phyloP scores from a whole-genome alignment of 2,329 filamentous ascomycete genomes.

The Microdochium nivale region DNA sequence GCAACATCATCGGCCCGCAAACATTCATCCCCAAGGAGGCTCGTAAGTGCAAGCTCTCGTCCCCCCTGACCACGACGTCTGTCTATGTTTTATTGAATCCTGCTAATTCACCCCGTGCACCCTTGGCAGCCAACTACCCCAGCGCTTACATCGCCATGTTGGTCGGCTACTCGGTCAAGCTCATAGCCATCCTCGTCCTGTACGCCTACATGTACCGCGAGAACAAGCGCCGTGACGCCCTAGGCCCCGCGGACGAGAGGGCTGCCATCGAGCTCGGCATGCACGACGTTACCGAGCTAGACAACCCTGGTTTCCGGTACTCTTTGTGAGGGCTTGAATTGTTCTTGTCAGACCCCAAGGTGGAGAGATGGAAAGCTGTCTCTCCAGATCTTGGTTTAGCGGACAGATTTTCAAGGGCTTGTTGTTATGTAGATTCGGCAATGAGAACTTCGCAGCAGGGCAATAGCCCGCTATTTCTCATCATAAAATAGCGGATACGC shows the following conservation, averaged over 20 bases:
- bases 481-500: no score
- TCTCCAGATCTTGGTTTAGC: no score
- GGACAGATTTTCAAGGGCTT: no score
- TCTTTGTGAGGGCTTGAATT: conserved; percentile 13
- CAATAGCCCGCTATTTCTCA: no score
- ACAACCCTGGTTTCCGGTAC: conserved; percentile 21
- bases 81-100: no score
- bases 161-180: conserved; percentile 19
- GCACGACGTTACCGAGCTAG: conserved; percentile 20
- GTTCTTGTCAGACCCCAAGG: no score
- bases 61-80: no score
- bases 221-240: conserved; percentile 19
- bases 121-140: conserved; percentile 19
- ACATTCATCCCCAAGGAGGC: conserved; percentile 16
- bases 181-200: conserved; percentile 14
- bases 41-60: conserved; percentile 8
- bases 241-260: conserved; percentile 14
- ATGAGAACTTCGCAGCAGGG: no score
- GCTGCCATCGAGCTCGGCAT: conserved; percentile 19
- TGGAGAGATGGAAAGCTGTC: no score
- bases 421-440: no score
- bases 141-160: conserved; percentile 24
- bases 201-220: conserved; percentile 19
- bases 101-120: no score
- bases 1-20: conserved; percentile 23